A percentile compares a stretch with the other conserved stretches of the same genome.
These are phyloP conservation scores for Pestalotiopsis sp. DNA, from an alignment of 2,329 filamentous ascomycete genomes.

Conservation along the genomic window DNA sequence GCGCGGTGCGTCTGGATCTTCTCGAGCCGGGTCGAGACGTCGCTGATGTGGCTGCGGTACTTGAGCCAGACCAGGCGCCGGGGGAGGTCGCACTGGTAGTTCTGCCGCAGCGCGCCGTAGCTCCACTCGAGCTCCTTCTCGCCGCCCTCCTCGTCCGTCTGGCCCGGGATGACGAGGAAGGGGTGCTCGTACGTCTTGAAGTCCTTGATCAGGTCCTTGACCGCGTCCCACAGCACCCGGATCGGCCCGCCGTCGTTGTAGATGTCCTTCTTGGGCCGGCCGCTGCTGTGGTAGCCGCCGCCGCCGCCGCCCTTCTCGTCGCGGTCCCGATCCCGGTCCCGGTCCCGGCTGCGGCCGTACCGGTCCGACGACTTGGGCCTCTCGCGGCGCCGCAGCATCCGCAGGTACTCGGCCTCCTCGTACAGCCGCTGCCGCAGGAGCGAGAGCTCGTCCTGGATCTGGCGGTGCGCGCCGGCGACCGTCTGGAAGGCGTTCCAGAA, in stretches of 20 bases:
- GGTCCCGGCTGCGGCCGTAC: background rate
- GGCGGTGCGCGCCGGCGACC: background rate
- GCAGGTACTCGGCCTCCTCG: conserved; percentile 10
- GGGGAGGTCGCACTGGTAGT: conserved; percentile 1
- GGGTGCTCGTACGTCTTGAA: conserved; percentile 8
- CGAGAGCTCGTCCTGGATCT: conserved; percentile 12
- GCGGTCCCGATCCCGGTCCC: background rate
- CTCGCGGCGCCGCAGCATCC: background rate
- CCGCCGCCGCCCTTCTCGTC: background rate
- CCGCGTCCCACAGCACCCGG: conserved; percentile 3
- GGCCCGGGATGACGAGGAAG: conserved; percentile 4
- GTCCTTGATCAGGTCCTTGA: conserved; percentile 9
- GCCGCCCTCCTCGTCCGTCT: conserved; percentile 1
- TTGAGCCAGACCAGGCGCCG: conserved; percentile 9
- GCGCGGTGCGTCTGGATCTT: conserved; percentile 3
- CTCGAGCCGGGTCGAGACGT: background rate
- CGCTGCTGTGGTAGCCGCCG: background rate
- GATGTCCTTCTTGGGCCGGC: background rate
- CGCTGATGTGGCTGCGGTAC: background rate
- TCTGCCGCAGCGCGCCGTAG: conserved; percentile 3
- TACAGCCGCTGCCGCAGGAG: conserved; percentile 7
- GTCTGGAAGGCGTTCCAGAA: conserved; percentile 10
- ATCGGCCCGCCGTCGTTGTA: conserved; percentile 1
- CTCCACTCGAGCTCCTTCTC: conserved; percentile 12
- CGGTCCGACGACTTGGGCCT: background rate